phyloP scores from a whole-genome alignment of 2,329 filamentous ascomycete genomes.

The Fusarium cicatricum region DNA sequence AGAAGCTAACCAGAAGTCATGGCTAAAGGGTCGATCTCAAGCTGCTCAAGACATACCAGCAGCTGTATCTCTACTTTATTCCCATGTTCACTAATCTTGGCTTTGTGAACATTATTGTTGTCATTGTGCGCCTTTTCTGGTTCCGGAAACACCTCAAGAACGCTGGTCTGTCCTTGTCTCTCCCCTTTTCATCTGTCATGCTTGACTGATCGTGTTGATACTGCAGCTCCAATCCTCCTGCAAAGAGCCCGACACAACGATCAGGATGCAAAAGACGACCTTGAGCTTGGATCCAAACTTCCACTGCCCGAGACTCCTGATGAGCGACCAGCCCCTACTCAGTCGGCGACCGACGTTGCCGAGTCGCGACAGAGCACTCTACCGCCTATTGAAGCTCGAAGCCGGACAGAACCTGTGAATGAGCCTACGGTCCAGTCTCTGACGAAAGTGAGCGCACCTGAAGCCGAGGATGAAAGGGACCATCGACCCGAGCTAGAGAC shows the following conservation, averaged over 20 bases:
- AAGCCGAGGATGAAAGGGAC: conserved; percentile 2
- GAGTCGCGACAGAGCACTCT: conserved; percentile 4
- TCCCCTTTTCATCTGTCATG: background rate
- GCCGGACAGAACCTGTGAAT: conserved; percentile 19
- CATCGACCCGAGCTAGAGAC: conserved; percentile 7
- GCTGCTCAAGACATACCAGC: conserved; percentile 58
- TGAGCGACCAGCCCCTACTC: conserved; percentile 5
- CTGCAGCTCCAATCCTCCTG: conserved; percentile 28
- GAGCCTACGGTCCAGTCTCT: background rate
- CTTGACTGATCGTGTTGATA: background rate
- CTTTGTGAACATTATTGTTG: conserved; percentile 59
- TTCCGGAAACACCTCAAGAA: conserved; percentile 56
- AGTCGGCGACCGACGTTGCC: conserved; percentile 19
- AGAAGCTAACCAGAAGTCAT: conserved; percentile 9
- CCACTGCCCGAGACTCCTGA: conserved; percentile 1
- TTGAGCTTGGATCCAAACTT: conserved; percentile 7
- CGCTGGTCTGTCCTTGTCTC: conserved; percentile 40
- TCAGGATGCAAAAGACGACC: conserved; percentile 15
- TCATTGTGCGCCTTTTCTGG: conserved; percentile 57
- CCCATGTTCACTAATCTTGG: conserved; percentile 58
- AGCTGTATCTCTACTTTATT: conserved; percentile 59
- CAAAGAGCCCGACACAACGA: conserved; percentile 8
- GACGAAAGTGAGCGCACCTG: background rate
- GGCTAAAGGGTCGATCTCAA: conserved; percentile 57
- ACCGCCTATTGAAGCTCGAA: conserved; percentile 21